A percentile compares a stretch with the other conserved stretches of the same genome.
phyloP scores from a whole-genome alignment of 306 rosid species.

The Alnus rubra region DNA sequence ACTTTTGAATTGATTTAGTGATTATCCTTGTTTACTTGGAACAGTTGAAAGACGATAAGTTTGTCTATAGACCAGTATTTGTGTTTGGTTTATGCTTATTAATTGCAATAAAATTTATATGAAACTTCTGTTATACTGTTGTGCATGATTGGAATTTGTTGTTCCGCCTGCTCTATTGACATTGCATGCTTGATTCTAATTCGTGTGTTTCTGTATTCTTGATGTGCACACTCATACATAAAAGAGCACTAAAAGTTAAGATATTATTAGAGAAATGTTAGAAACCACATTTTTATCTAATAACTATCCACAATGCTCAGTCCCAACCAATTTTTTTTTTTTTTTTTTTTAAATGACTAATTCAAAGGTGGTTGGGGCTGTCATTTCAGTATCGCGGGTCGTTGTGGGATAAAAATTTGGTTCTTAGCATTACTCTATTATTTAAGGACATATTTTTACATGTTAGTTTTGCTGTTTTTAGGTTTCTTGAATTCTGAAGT shows the following conservation, averaged over 20 bases:
- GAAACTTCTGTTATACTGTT: not conserved
- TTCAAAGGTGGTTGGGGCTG: too few relatives aligned
- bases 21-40: not conserved
- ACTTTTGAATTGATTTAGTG: not conserved
- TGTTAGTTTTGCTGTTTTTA: not conserved
- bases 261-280: too few relatives aligned
- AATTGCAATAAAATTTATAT: not conserved
- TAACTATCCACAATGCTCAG: too few relatives aligned
- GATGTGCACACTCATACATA: not conserved
- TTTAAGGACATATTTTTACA: too few relatives aligned
- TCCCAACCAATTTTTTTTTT: too few relatives aligned
- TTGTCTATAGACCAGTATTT: not conserved
- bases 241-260: not conserved
- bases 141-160: not conserved
- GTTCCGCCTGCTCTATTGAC: not conserved
- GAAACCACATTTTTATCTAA: too few relatives aligned
- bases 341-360: too few relatives aligned
- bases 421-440: too few relatives aligned
- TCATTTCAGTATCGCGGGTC: too few relatives aligned
- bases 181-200: not conserved
- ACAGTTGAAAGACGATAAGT: not conserved
- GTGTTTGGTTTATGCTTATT: not conserved
- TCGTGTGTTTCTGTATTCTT: not conserved
- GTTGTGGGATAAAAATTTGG: too few relatives aligned
- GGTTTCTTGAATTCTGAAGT: not conserved